Evolutionary conservation across 768 basidiomycete genomes (phyloP).

Genomic region (Termitomyces titanicus): DNA sequence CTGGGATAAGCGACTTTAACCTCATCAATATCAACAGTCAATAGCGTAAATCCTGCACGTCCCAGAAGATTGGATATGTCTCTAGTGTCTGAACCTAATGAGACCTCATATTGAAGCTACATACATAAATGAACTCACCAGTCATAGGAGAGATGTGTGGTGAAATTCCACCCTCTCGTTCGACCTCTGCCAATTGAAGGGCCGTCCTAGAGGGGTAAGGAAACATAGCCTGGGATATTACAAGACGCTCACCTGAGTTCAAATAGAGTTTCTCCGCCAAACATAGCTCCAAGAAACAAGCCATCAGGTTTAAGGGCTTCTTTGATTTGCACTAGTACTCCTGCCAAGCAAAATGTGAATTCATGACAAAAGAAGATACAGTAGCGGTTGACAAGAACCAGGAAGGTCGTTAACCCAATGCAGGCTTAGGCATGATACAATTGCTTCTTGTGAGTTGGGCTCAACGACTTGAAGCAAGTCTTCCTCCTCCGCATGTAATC

Average conservation of each 20-base stretch:
- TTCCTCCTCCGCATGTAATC: conserved; percentile 85
- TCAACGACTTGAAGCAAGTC: conserved; percentile 60
- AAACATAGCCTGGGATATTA: neutral
- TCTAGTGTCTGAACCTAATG: conserved; percentile 64
- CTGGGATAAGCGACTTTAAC: conserved; percentile 86
- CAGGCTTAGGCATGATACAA: conserved; percentile 86
- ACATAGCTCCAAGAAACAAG: conserved; percentile 89
- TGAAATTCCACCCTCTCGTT: conserved; percentile 95
- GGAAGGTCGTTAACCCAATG: conserved; percentile 99
- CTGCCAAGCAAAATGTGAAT: conserved; percentile 32
- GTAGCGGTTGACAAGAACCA: conserved; percentile 42
- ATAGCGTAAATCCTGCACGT: conserved; percentile 88
- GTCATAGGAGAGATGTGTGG: conserved; percentile 98
- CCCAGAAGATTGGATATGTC: conserved; percentile 91
- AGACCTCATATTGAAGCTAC: neutral
- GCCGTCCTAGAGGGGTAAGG: conserved; percentile 57
- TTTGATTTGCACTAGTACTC: conserved; percentile 81
- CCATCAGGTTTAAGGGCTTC: conserved; percentile 87
- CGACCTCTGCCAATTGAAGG: conserved; percentile 89
- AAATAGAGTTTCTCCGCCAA: conserved; percentile 95
- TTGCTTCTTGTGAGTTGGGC: conserved; percentile 81
- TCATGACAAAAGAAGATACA: neutral
- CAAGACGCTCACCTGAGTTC: conserved; percentile 66
- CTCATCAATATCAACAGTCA: conserved; percentile 96
- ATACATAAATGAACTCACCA: conserved; percentile 41